These are phyloP conservation scores for Eucalyptus microcorys DNA, from an alignment of 345 rosid species.

Conservation along the genomic window DNA sequence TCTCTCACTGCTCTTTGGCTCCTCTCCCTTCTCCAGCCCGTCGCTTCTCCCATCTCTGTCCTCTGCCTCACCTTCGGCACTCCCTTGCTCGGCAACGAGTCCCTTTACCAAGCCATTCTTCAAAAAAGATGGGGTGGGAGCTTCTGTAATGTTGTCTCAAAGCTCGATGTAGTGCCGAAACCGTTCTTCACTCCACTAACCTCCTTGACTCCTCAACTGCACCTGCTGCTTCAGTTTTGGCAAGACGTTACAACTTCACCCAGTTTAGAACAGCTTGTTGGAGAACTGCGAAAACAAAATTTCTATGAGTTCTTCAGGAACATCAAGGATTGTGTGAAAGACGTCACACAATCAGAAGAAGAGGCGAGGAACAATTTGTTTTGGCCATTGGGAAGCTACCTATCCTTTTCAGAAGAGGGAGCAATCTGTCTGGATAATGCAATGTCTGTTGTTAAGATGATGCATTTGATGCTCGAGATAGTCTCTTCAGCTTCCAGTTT, in stretches of 20 bases:
- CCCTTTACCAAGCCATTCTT: conserved; percentile 49
- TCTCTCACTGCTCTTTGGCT: conserved; percentile 70
- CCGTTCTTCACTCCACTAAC: conserved; percentile 24
- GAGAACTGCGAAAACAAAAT: not conserved
- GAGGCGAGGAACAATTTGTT: conserved; percentile 1
- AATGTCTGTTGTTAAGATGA: conserved; percentile 29
- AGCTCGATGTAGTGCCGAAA: conserved; percentile 43
- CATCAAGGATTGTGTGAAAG: conserved; percentile 1
- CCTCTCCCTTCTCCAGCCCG: conserved; percentile 26
- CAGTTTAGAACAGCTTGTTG: conserved; percentile 15
- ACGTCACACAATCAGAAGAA: not conserved
- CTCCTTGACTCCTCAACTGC: conserved; percentile 7
- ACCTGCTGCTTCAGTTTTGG: not conserved
- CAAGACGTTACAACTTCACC: not conserved
- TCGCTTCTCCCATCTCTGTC: conserved; percentile 8
- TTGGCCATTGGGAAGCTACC: conserved; percentile 67
- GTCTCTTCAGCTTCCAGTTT: conserved; percentile 13
- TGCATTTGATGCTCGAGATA: conserved; percentile 28
- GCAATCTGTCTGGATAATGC: conserved; percentile 70
- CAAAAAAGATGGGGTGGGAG: conserved; percentile 50
- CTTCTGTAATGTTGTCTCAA: conserved; percentile 61
- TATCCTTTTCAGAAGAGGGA: conserved; percentile 62
- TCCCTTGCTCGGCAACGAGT: conserved; percentile 58
- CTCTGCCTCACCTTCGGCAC: conserved; percentile 79
- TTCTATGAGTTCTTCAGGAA: not conserved